These are phyloP conservation scores for Corylus heterophylla DNA, from an alignment of 306 rosid genomes.

Conservation along the genomic window DNA sequence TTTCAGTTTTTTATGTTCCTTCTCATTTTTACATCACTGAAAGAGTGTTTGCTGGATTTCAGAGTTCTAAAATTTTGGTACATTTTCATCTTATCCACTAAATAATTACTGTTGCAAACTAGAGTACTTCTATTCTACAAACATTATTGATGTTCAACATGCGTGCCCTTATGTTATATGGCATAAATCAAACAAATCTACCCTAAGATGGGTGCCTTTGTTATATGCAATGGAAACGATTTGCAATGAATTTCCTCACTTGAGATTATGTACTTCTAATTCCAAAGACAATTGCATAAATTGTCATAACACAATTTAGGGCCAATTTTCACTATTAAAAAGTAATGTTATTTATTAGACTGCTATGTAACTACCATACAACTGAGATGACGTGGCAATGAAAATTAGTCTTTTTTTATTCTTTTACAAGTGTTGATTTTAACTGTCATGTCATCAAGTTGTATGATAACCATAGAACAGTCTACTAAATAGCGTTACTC, in stretches of 20 bases:
- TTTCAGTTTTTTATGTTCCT: not conserved
- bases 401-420: no score
- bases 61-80: not conserved
- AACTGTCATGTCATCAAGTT: no score
- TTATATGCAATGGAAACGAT: not conserved
- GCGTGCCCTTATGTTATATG: not conserved
- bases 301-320: not conserved
- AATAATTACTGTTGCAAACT: no score
- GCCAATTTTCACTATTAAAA: not conserved
- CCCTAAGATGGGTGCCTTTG: not conserved
- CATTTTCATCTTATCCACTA: no score
- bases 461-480: no score
- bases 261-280: not conserved
- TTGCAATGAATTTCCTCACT: not conserved
- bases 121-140: no score
- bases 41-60: not conserved
- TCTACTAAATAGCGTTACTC: no score
- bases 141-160: no score
- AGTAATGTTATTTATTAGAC: no score
- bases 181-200: not conserved
- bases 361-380: no score
- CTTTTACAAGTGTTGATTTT: no score
- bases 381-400: no score
- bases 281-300: not conserved
- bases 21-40: not conserved